Evolutionary conservation across 352 stramenopile species (phyloP).

Genomic region (Plasmopara muralis): DNA sequence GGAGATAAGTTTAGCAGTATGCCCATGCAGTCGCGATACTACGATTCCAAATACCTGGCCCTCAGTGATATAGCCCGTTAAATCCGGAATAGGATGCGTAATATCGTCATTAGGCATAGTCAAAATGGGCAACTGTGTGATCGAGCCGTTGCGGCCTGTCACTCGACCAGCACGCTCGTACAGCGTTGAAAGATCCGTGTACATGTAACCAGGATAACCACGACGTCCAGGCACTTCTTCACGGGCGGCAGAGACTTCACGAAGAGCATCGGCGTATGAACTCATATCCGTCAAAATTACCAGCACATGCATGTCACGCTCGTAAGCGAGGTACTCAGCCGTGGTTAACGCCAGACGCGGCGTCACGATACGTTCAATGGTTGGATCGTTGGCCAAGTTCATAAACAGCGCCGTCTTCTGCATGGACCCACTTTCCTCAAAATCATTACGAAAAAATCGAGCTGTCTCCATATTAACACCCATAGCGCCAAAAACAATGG

Average conservation of each 20-base stretch:
- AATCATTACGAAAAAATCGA: conserved; percentile 95
- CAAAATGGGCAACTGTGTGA: conserved; percentile 98
- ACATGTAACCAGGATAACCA: conserved; percentile 99
- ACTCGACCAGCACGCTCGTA: conserved; percentile 98
- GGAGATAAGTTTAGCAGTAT: conserved; percentile 4
- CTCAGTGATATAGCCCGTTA: conserved; percentile 99
- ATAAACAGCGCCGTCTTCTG: conserved; percentile 98
- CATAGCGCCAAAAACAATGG: conserved; percentile 99
- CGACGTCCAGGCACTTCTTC: conserved; percentile 96
- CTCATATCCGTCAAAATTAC: conserved; percentile 99
- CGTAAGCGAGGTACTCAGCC: conserved; percentile 98
- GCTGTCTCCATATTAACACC: conserved; percentile 99
- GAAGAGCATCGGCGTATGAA: conserved; percentile 97
- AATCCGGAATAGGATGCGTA: conserved; percentile 99
- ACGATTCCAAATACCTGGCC: conserved; percentile 73
- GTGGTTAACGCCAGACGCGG: conserved; percentile 97
- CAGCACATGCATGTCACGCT: conserved; percentile 98
- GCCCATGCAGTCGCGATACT: neutral
- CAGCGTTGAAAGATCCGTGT: conserved; percentile 99
- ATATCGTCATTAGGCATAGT: conserved; percentile 99
- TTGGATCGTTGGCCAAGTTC: conserved; percentile 99
- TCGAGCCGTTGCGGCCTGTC: conserved; percentile 96
- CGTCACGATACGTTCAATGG: conserved; percentile 99
- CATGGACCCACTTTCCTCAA: conserved; percentile 97
- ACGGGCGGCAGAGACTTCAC: conserved; percentile 92